Conservation (phyloP, 2,329 filamentous ascomycete genomes). For the Akanthomyces muscarius region DNA sequence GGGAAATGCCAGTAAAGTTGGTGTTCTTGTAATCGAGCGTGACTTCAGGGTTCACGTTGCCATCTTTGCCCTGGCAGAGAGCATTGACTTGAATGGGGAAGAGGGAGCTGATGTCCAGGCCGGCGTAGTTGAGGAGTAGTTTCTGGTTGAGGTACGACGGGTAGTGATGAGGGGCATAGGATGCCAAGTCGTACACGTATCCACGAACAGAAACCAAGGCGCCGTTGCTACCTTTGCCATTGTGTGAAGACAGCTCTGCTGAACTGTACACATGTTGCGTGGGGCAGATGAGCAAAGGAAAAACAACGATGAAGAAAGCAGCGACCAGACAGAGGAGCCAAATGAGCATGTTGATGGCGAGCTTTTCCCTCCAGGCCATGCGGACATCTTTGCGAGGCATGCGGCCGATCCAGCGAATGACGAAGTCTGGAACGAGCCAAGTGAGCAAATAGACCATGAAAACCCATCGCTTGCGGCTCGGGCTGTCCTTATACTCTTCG, state of each 20-base stretch:
- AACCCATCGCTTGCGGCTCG: slow-evolving; percentile 86
- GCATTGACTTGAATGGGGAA: slow-evolving; percentile 95
- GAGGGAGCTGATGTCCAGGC: slow-evolving; percentile 77
- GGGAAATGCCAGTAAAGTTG: slow-evolving; percentile 65
- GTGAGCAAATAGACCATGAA: slow-evolving; percentile 79
- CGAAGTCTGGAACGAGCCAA: slow-evolving; percentile 81
- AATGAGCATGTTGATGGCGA: slow-evolving; percentile 97
- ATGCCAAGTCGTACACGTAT: slow-evolving; percentile 76
- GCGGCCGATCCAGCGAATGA: slow-evolving; percentile 70
- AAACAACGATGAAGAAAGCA: slow-evolving; percentile 85
- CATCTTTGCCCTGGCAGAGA: slow-evolving; percentile 74
- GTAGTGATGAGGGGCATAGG: slow-evolving; percentile 74
- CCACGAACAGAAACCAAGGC: slow-evolving; percentile 83
- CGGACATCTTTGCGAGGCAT: slow-evolving; percentile 93
- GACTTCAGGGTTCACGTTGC: slow-evolving; percentile 63
- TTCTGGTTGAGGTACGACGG: slow-evolving; percentile 53
- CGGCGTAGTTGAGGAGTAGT: slow-evolving; percentile 74
- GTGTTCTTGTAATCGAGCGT: slow-evolving; percentile 76
- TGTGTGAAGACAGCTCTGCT: slow-evolving; percentile 66
- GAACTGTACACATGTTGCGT: slow-evolving; percentile 83
- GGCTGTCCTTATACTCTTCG: slow-evolving; percentile 73
- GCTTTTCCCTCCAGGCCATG: slow-evolving; percentile 91
- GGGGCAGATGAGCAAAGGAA: slow-evolving; percentile 85
- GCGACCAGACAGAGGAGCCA: slow-evolving; percentile 78
- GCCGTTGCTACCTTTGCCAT: slow-evolving; percentile 62